These are phyloP conservation scores for Dioscorea cayenensis DNA, from an alignment of 116 monocot species.

Conservation along the genomic window DNA sequence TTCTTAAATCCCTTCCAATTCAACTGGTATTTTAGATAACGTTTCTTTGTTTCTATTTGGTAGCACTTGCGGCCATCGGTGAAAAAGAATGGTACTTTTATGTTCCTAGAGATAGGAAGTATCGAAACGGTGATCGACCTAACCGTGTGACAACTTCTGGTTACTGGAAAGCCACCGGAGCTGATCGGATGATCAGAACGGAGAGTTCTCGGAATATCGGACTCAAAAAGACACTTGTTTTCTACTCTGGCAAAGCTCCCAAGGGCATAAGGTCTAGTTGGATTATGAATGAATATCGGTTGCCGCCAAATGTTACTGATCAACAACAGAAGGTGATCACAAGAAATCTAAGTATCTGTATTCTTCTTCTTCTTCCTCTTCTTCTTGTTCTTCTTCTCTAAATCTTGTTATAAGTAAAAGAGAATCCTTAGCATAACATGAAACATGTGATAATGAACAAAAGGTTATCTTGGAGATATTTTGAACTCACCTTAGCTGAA, in stretches of 20 bases:
- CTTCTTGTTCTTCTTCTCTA: not conserved
- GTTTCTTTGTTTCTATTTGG: not conserved
- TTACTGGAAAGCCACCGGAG: slow-evolving; percentile 84
- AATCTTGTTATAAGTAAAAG: not conserved
- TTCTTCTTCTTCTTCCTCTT: not conserved
- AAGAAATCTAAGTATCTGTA: too few species aligned
- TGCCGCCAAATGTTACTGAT: slow-evolving; percentile 42
- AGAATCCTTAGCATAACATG: too few species aligned
- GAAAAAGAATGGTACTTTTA: slow-evolving; percentile 87
- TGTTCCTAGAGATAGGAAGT: slow-evolving; percentile 70
- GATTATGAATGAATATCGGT: slow-evolving; percentile 85
- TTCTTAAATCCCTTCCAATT: not conserved
- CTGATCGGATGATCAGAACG: slow-evolving; percentile 51
- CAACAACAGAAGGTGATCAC: slow-evolving; percentile 40
- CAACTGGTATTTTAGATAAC: not conserved
- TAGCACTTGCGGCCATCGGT: slow-evolving; percentile 64
- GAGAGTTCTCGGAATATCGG: slow-evolving; percentile 52
- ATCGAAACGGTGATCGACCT: slow-evolving; percentile 66
- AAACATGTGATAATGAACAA: too few species aligned
- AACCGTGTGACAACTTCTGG: slow-evolving; percentile 73
- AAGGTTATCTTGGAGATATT: not conserved
- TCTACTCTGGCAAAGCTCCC: slow-evolving; percentile 80
- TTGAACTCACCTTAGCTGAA: too few species aligned
- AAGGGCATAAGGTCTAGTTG: slow-evolving; percentile 56
- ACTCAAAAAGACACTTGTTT: slow-evolving; percentile 75